These are phyloP conservation scores for Sclerotiophoma versabilis DNA, from an alignment of 2,329 filamentous ascomycete genomes.

Conservation along the genomic window DNA sequence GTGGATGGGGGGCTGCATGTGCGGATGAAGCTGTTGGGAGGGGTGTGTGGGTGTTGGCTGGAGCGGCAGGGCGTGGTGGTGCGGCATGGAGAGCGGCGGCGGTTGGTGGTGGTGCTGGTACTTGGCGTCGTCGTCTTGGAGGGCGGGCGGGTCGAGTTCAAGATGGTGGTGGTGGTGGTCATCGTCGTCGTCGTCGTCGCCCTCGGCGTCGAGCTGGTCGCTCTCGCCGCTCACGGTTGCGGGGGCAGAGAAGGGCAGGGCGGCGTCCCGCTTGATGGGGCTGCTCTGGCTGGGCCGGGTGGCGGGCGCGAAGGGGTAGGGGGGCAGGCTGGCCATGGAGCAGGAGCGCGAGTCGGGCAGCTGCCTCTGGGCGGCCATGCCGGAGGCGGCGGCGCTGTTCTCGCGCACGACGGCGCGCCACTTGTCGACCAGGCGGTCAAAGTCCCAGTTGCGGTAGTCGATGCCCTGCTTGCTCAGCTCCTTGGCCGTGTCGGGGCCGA, in stretches of 20 bases:
- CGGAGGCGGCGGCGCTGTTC: slow-evolving; percentile 30
- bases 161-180: no score
- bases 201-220: slow-evolving; percentile 47
- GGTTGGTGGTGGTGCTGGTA: slow-evolving; percentile 26
- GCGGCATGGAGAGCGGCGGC: slow-evolving; percentile 19
- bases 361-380: slow-evolving; percentile 47
- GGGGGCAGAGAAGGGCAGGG: slow-evolving; percentile 40
- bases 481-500: slow-evolving; percentile 47
- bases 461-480: slow-evolving; percentile 49
- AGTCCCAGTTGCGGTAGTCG: slow-evolving; percentile 51
- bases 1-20: slow-evolving; percentile 39
- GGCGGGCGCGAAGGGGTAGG: slow-evolving; percentile 28
- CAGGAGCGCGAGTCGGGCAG: slow-evolving; percentile 39
- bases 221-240: slow-evolving; percentile 47
- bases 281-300: slow-evolving; percentile 28
- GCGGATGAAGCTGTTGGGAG: slow-evolving; percentile 31
- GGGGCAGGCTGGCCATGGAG: slow-evolving; percentile 42
- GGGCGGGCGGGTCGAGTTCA: slow-evolving; percentile 2
- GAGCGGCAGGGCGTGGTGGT: slow-evolving; percentile 30
- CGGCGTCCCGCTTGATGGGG: slow-evolving; percentile 30
- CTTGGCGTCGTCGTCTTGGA: slow-evolving; percentile 16
- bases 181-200: slow-evolving; percentile 32
- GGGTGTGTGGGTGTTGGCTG: slow-evolving; percentile 43
- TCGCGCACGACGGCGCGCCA: slow-evolving; percentile 49
- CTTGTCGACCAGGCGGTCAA: slow-evolving; percentile 51